phyloP scores from a whole-genome alignment of 352 stramenopile species.

The Globisporangium canariense region DNA sequence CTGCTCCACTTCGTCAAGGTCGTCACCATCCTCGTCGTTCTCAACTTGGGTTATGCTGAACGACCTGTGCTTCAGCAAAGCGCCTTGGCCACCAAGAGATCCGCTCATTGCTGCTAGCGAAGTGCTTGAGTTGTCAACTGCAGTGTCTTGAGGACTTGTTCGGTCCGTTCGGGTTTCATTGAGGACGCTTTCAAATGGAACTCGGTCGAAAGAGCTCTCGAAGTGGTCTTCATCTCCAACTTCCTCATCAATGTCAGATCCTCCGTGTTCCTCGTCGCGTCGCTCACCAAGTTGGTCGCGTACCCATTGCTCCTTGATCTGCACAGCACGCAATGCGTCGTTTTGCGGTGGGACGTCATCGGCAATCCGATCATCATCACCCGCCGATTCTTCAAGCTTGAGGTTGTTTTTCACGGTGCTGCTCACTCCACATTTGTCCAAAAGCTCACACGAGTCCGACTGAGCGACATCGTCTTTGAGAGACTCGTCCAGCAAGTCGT shows the following conservation, averaged over 20 bases:
- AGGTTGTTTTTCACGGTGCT: neutral
- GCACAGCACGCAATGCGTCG: neutral
- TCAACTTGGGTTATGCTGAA: conserved; percentile 6
- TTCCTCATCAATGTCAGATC: neutral
- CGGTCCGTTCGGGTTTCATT: neutral
- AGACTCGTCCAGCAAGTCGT: neutral
- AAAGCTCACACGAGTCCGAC: neutral
- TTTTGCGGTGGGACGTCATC: neutral
- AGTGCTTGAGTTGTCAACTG: neutral
- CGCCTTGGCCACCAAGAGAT: neutral
- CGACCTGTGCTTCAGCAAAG: conserved; percentile 11
- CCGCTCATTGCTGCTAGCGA: neutral
- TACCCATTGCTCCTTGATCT: neutral
- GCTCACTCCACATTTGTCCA: neutral
- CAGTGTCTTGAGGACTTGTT: neutral
- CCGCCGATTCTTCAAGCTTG: neutral
- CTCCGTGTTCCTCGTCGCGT: neutral
- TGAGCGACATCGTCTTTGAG: neutral
- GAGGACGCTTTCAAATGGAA: neutral
- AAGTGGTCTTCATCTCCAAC: neutral
- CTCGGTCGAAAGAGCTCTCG: conserved; percentile 11
- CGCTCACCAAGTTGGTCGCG: neutral
- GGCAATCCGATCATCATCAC: neutral
- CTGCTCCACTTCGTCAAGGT: conserved; percentile 11
- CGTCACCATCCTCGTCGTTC: conserved; percentile 2